Evolutionary conservation across 2,329 filamentous ascomycete genomes (phyloP), one percentile per base, ranked within the genome.

Genomic region (Magnaporthales sp.): DNA sequence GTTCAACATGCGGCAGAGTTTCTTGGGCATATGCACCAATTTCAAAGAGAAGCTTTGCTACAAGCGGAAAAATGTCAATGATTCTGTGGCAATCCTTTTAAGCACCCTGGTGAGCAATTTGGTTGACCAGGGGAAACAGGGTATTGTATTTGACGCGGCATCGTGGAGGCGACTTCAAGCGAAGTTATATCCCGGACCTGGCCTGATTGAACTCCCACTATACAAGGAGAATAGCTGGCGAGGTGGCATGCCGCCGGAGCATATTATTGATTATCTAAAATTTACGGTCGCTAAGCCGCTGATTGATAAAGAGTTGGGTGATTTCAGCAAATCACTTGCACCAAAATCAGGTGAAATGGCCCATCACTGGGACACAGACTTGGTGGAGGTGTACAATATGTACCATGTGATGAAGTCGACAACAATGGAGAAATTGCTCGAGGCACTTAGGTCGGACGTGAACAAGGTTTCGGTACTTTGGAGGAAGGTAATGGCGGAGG

Each of bases 31-130:
- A 0, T 88, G 85, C 66, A 93, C 90, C 0, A 82, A 79, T 4
- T 86, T 83, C 73, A 89, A 90, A 68, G 87, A 91, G 64, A 80
- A 77, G 4, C 75, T 88, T 0, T 86, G 84, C 38, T 92, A 93
- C 68, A 79, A 81, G 13, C 80, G 83, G 13, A 82, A 84, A 26
- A 80, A 75, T 0, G 84, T 89, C 46, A 75, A 74, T 3, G 74
- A 81, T 11, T 66, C 74, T 0, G 73, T 77, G 3, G 85, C 84
- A 0, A 72, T 84, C 0, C 70, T 76, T 0, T 76, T 90, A 4
- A 85, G 85, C 67, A 80, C 79, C 0, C 75, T 88, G 0, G 80
- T 85, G 1, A 79, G 81, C 24, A 75, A 81, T 0, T 76, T 89
- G 0, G 84, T 89, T 2, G 87, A 90, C 69, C 81, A 85, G 69